Evolutionary conservation across 495 filamentous ascomycete genomes (phyloP), one percentile per base, ranked within the genome.

Genomic region (Immersiella caudata): DNA sequence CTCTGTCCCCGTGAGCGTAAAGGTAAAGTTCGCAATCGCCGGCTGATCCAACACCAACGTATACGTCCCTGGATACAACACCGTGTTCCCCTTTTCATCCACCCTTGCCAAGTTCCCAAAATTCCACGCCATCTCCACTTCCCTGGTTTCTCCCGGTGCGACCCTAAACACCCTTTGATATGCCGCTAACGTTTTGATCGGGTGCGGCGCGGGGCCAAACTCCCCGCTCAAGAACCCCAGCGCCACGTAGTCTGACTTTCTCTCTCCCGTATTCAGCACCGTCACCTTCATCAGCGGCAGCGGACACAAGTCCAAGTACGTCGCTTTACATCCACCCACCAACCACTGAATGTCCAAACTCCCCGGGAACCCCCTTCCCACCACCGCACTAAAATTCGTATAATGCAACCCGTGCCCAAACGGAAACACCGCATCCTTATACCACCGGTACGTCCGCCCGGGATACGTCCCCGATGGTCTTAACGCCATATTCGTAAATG

Each of bases 1-100:
- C 36, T 54, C 68, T 8, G 81, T 67, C 1, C 84, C 85, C 7
- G 70, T 78, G 66, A 88, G 70, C 59, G 71, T 75, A 58, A 87
- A 85, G 20, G 67, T 76, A 27, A 72, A 65, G 26, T 67, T 74
- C 27, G 72, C 74, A 49, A 78, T 70, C 6, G 75, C 69, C 49
- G 77, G 76, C 64, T 76, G 75, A 69, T 92, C 89, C 60, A 92
- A 67, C 27, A 83, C 73, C 67, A 92, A 27, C 21, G 79, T 81
- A 72, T 92, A 91, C 0, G 75, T 79, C 1, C 90, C 90, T 0
- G 90, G 89, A 71, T 89, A 91, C 46, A 92, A 62, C 22, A 89
- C 77, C 24, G 79, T 81, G 70, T 90, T 85, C 1, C 90, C 90
- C 5, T 67, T 70, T 33, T 81, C 81, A 68, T 91, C 85, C 0